Evolutionary conservation across 2,329 filamentous ascomycete genomes (phyloP).

Genomic region (Pseudocercospora pini-densiflorae): DNA sequence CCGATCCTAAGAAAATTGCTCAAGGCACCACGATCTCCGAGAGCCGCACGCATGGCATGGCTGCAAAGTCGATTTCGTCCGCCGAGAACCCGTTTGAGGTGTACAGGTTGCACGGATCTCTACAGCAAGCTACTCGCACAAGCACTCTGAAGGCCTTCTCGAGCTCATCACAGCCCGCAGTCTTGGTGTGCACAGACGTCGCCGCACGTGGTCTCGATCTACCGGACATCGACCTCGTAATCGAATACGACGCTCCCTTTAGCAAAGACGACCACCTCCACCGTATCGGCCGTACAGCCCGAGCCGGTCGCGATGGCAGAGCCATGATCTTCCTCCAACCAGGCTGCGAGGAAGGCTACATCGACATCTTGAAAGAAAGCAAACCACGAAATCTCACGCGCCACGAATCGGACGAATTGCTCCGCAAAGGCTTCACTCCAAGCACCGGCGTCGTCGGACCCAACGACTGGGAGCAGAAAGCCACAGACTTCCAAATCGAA

Average conservation of each 20-base stretch:
- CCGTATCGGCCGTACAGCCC: conserved; percentile 90
- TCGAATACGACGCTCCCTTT: conserved; percentile 97
- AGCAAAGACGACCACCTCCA: conserved; percentile 92
- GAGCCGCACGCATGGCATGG: conserved; percentile 57
- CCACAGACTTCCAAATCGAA: conserved; percentile 70
- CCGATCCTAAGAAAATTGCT: conserved; percentile 42
- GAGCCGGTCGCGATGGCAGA: conserved; percentile 85
- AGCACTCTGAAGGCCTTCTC: conserved; percentile 83
- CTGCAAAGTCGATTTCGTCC: conserved; percentile 46
- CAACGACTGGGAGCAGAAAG: conserved; percentile 65
- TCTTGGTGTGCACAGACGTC: conserved; percentile 93
- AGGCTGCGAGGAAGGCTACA: conserved; percentile 89
- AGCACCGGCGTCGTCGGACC: conserved; percentile 40
- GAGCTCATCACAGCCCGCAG: conserved; percentile 71
- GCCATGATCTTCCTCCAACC: conserved; percentile 89
- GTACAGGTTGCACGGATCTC: conserved; percentile 92
- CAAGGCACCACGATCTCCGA: conserved; percentile 47
- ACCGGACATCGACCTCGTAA: conserved; percentile 89
- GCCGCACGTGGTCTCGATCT: conserved; percentile 94
- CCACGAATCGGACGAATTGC: conserved; percentile 67
- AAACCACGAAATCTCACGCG: conserved; percentile 61
- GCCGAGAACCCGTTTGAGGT: conserved; percentile 77
- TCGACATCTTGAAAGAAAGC: conserved; percentile 74
- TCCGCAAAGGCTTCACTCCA: conserved; percentile 65
- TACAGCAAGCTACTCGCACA: conserved; percentile 85